Conservation (phyloP, 2,329 filamentous ascomycete species). For the Neurospora sp. region DNA sequence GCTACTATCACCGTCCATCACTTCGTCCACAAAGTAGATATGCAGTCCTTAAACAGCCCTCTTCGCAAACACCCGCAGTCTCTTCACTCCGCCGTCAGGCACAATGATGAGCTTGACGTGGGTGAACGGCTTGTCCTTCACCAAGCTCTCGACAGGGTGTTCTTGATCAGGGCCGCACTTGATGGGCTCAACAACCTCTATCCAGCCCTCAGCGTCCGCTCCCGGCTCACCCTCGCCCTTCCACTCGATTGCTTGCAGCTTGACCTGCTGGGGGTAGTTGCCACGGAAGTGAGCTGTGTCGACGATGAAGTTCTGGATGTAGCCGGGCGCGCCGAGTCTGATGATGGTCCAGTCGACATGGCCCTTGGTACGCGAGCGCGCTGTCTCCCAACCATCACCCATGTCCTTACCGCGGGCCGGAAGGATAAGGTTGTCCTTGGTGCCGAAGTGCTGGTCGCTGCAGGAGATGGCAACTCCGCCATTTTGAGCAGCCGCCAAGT, state of each 20-base stretch:
- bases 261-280: slow-evolving; percentile 71
- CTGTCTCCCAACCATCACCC: slow-evolving; percentile 84
- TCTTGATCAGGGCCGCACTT: slow-evolving; percentile 65
- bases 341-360: slow-evolving; percentile 79
- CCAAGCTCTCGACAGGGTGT: slow-evolving; percentile 51
- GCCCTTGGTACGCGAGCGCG: slow-evolving; percentile 57
- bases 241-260: slow-evolving; percentile 53
- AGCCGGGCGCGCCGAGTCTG: slow-evolving; percentile 55
- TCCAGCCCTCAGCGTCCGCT: slow-evolving; percentile 51
- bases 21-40: neutral
- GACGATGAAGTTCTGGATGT: slow-evolving; percentile 56
- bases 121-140: slow-evolving; percentile 54
- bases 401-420: slow-evolving; percentile 73
- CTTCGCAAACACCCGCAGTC: slow-evolving; percentile 66
- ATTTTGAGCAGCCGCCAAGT: slow-evolving; percentile 69
- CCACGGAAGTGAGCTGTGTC: slow-evolving; percentile 79
- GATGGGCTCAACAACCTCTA: slow-evolving; percentile 53
- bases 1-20: slow-evolving; percentile 15
- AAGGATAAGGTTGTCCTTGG: slow-evolving; percentile 69
- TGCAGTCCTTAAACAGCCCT: slow-evolving; percentile 26
- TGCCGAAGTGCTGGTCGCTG: slow-evolving; percentile 78
- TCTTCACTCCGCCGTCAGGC: slow-evolving; percentile 86
- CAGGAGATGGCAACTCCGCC: slow-evolving; percentile 66
- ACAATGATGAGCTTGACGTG: slow-evolving; percentile 89
- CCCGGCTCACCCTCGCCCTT: slow-evolving; percentile 39